A percentile compares a stretch with the other conserved stretches of the same genome.
Evolutionary conservation across 441 rosid species (phyloP).

Genomic region (Adansonia rubrostipa): DNA sequence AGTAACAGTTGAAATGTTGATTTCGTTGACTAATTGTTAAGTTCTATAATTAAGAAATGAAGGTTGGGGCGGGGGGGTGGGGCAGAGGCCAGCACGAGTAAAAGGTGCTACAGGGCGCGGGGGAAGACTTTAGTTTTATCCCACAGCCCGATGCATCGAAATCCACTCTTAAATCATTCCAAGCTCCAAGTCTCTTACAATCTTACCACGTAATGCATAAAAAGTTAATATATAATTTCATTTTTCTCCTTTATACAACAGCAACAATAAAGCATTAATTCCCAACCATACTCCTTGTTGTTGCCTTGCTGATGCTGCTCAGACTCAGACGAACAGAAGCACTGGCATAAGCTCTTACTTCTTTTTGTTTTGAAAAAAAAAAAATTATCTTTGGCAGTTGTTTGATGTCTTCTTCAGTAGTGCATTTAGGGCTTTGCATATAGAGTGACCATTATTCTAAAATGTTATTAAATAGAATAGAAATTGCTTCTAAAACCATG

Average conservation of each 20-base stretch:
- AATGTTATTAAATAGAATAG: background rate
- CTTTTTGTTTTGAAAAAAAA: background rate
- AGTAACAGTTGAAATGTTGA: background rate
- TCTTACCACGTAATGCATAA: no score
- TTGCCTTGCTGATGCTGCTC: slow-evolving; percentile 11
- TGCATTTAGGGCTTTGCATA: background rate
- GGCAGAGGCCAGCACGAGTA: no score
- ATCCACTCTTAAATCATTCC: slow-evolving; percentile 17
- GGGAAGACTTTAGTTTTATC: slow-evolving; percentile 1
- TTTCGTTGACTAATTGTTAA: slow-evolving; percentile 19
- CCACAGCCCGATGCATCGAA: slow-evolving; percentile 50
- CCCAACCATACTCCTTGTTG: slow-evolving; percentile 24
- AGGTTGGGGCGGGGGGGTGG: no score
- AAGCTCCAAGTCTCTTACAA: background rate
- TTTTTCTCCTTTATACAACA: slow-evolving; percentile 25
- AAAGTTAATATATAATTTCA: background rate
- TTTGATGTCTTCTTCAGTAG: background rate
- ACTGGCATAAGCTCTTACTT: background rate
- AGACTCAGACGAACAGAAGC: slow-evolving; percentile 23
- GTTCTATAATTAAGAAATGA: background rate
- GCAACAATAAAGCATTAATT: slow-evolving; percentile 17
- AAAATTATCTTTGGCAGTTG: no score
- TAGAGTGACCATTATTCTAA: background rate
- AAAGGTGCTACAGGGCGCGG: no score
- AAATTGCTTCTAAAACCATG: background rate